These are phyloP conservation scores for Candida pseudoviswanathii DNA, from an alignment of 1,139 yeast species.

Conservation along the genomic window DNA sequence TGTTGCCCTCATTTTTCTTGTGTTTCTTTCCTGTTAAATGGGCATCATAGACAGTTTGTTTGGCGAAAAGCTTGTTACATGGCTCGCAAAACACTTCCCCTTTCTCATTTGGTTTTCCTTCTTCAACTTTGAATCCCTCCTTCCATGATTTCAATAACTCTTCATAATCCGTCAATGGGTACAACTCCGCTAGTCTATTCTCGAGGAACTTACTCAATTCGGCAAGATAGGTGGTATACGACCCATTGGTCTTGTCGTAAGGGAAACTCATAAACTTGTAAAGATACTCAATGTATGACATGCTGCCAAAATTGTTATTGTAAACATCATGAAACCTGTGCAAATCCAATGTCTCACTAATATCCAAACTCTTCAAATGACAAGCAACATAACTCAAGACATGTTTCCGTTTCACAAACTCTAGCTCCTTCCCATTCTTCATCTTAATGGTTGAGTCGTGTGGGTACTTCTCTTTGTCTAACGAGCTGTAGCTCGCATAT, in stretches of 20 bases:
- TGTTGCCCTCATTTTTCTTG: slow-evolving; percentile 41
- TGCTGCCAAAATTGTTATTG: slow-evolving; percentile 38
- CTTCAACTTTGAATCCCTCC: slow-evolving; percentile 28
- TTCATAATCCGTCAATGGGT: slow-evolving; percentile 53
- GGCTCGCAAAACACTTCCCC: slow-evolving; percentile 58
- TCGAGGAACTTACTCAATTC: slow-evolving; percentile 49
- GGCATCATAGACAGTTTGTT: slow-evolving; percentile 62
- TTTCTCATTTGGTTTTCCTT: slow-evolving; percentile 23
- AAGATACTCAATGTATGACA: slow-evolving; percentile 56
- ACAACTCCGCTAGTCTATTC: slow-evolving; percentile 44
- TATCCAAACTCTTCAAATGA: slow-evolving; percentile 33
- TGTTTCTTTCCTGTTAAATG: slow-evolving; percentile 84
- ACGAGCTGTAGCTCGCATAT: slow-evolving; percentile 41
- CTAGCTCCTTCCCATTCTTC: slow-evolving; percentile 22
- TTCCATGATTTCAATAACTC: slow-evolving; percentile 33
- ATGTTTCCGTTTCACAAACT: slow-evolving; percentile 36
- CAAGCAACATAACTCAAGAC: slow-evolving; percentile 52
- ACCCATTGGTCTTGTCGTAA: slow-evolving; percentile 23
- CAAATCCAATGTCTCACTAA: slow-evolving; percentile 48
- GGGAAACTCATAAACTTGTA: slow-evolving; percentile 45
- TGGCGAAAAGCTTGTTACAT: slow-evolving; percentile 68
- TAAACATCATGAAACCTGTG: slow-evolving; percentile 50
- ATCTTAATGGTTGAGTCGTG: slow-evolving; percentile 12
- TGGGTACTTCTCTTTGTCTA: slow-evolving; percentile 16
- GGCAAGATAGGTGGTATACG: slow-evolving; percentile 47